Percentiles rank a stretch among this genome's conserved stretches.
Conservation (phyloP, 768 basidiomycete genomes). For the Mycena sanguinolenta region DNA sequence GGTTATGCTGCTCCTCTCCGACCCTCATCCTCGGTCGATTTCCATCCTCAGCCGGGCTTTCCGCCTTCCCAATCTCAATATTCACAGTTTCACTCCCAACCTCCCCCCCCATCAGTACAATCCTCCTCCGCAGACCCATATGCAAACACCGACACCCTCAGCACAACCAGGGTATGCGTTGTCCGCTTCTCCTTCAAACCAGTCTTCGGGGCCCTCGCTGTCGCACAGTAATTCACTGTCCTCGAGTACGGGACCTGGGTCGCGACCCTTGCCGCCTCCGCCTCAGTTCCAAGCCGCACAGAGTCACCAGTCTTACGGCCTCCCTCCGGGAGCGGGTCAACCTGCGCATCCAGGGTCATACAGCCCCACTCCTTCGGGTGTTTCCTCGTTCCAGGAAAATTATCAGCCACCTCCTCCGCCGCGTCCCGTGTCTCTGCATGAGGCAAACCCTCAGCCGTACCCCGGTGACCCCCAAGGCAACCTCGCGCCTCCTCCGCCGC, state of each 20-base stretch:
- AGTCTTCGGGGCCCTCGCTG: slow-evolving; percentile 48
- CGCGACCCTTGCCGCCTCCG: slow-evolving; percentile 61
- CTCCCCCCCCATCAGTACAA: slow-evolving; percentile 57
- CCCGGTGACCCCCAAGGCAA: slow-evolving; percentile 36
- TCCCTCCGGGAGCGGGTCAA: slow-evolving; percentile 44
- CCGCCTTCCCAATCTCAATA: slow-evolving; percentile 52
- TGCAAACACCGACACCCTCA: slow-evolving; percentile 48
- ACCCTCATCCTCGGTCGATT: slow-evolving; percentile 50
- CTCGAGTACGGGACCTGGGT: slow-evolving; percentile 48
- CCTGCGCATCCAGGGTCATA: slow-evolving; percentile 44
- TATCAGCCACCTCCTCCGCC: slow-evolving; percentile 53
- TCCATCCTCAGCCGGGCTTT: slow-evolving; percentile 55
- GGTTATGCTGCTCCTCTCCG: slow-evolving; percentile 37
- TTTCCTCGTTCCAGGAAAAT: slow-evolving; percentile 31
- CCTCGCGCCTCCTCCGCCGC: slow-evolving; percentile 43
- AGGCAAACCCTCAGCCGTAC: slow-evolving; percentile 40
- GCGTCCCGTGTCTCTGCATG: slow-evolving; percentile 42
- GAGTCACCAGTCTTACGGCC: slow-evolving; percentile 45
- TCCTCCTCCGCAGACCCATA: slow-evolving; percentile 43
- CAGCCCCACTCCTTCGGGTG: slow-evolving; percentile 37
- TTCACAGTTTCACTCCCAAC: slow-evolving; percentile 50
- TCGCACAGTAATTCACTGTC: slow-evolving; percentile 46
- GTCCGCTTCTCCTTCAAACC: slow-evolving; percentile 52
- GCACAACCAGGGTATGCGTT: slow-evolving; percentile 50
- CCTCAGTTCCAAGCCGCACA: slow-evolving; percentile 57